Evolutionary conservation across 2,329 filamentous ascomycete species (phyloP), one percentile per base, ranked within the genome.

Genomic region (Fusarium irregulare): DNA sequence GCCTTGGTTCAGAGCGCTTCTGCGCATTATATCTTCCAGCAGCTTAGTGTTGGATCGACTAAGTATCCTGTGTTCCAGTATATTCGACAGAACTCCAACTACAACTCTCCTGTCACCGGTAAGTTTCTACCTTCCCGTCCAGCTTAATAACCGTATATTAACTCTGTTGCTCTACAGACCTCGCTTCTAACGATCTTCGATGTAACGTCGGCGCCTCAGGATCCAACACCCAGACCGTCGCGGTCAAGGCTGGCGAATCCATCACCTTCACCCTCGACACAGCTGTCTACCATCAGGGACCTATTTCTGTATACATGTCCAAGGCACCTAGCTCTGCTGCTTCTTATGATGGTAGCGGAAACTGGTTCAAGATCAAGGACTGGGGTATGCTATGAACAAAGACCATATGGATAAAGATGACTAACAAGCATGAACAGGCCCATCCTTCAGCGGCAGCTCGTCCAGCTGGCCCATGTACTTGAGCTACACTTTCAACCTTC

Each of bases 281-380:
- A 0, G 60, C 58, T 4, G 60, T 63, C 8, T 63, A 63, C 16
- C 60, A 63, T 7, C 60, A 63, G 14, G 60, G 60, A 21, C 60
- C 60, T 0, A 63, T 63, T 2, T 63, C 60, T 0, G 60, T 63
- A 0, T 63, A 63, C 16, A 63, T 63, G 60, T 63, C 60, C 1
- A 63, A 63, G 4, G 60, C 60, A 0, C 58, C 60, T 4, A 23
- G 58, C 7, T n/a, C 60, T 21, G 58, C 27, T 4, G 28, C 60
- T 0, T 42, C 60, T 0, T 63, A 63, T 1, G 60, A 63, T 25
- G 60, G 60, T 1, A 63, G 60, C 0, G 60, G 60, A 1, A 30
- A n/a, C 1, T 63, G 60, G 60, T 63, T 63, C 4, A 63, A 63
- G 23, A 63, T 63, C 8, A 63, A 63, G 21, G 60, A 63, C 27